A percentile compares a stretch with the other conserved stretches of the same genome.
phyloP scores from a whole-genome alignment of 352 stramenopile species.

The Paralagenidium karlingii region DNA sequence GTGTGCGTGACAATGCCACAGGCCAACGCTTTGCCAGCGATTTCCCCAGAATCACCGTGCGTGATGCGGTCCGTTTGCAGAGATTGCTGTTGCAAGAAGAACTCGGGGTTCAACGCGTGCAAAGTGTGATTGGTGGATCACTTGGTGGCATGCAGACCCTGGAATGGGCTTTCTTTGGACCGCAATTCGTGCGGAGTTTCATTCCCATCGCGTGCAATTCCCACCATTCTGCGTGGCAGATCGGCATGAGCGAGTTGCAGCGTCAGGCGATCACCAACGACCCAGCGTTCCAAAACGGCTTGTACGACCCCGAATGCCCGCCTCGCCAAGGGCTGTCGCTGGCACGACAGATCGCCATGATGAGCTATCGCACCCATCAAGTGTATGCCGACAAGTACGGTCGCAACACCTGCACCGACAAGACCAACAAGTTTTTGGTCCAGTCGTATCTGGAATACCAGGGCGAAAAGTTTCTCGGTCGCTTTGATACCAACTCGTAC shows the following conservation, averaged over 20 bases:
- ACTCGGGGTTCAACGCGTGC: conserved; percentile 76
- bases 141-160: conserved; percentile 96
- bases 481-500: conserved; percentile 95
- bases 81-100: conserved; percentile 81
- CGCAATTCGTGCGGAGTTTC: conserved; percentile 78
- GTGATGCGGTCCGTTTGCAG: conserved; percentile 89
- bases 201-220: conserved; percentile 91
- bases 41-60: conserved; percentile 88
- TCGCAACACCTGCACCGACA: conserved; percentile 29
- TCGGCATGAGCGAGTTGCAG: conserved; percentile 91
- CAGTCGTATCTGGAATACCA: conserved; percentile 86
- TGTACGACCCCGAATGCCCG: conserved; percentile 48
- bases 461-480: conserved; percentile 90
- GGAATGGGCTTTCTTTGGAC: conserved; percentile 88
- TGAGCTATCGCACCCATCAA: conserved; percentile 90
- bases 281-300: conserved; percentile 78
- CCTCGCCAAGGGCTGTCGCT: conserved; percentile 80
- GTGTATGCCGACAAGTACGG: conserved; percentile 92
- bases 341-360: conserved; percentile 93
- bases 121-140: conserved; percentile 90
- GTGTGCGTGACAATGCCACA: conserved; percentile 52
- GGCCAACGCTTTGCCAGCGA: conserved; percentile 63
- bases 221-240: conserved; percentile 93
- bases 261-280: conserved; percentile 95
- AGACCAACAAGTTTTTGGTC: conserved; percentile 46